phyloP scores from a whole-genome alignment of 2,329 filamentous ascomycete species.

The Cryphonectria naterciae region DNA sequence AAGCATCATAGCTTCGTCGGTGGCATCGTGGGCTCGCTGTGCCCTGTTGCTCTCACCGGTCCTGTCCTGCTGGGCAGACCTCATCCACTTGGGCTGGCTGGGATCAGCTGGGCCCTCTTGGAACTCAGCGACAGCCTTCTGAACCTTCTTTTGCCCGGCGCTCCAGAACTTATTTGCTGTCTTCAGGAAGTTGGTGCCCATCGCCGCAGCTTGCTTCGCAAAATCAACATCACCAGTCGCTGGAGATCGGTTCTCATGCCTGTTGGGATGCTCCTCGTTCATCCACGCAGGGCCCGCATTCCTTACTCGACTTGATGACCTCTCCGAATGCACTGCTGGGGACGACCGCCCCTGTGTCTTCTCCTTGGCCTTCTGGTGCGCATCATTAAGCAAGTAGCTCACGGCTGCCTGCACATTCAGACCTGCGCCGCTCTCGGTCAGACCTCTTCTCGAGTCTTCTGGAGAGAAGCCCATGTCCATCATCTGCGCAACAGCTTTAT shows the following conservation, averaged over 20 bases:
- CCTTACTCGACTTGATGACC: constrained; percentile 42
- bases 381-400: constrained; percentile 87
- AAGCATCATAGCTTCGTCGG: constrained; percentile 79
- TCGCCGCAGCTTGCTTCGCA: constrained; percentile 77
- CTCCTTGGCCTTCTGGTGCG: constrained; percentile 80
- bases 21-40: constrained; percentile 49
- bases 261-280: constrained; percentile 56
- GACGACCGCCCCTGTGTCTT: constrained; percentile 55
- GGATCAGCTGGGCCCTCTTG: constrained; percentile 72
- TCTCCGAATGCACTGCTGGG: constrained; percentile 40
- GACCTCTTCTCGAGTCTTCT: constrained; percentile 78
- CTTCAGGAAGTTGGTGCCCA: constrained; percentile 86
- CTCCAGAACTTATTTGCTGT: constrained; percentile 97
- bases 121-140: constrained; percentile 89
- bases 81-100: constrained; percentile 94
- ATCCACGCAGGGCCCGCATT: constrained; percentile 64
- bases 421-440: constrained; percentile 79
- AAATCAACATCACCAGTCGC: constrained; percentile 70
- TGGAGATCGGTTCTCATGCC: constrained; percentile 60
- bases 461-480: constrained; percentile 93
- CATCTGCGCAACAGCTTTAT: constrained; percentile 82
- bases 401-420: constrained; percentile 84
- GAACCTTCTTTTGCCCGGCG: constrained; percentile 86
- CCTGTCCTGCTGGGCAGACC: constrained; percentile 63
- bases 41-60: constrained; percentile 37